Evolutionary conservation across 75 land plant genomes (phyloP).

Genomic region (Adiantum capillusveneris): DNA sequence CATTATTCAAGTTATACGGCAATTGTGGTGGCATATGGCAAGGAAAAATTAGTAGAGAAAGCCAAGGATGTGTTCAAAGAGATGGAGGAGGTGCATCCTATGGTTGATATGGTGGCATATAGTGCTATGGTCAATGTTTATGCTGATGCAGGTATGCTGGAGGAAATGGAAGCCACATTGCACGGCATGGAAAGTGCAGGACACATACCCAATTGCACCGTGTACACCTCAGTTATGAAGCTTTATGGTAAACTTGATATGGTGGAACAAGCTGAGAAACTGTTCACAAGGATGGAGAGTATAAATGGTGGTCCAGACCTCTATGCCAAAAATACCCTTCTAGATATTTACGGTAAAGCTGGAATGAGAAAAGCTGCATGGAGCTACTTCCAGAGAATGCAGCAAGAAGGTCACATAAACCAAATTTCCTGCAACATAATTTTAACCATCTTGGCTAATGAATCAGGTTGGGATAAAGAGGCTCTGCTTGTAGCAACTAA

Average conservation of each 20-base stretch:
- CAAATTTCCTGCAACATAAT: slow-evolving; percentile 61
- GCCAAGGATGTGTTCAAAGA: slow-evolving; percentile 35
- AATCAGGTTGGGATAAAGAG: slow-evolving; percentile 53
- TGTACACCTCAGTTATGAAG: slow-evolving; percentile 52
- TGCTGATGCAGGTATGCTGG: slow-evolving; percentile 41
- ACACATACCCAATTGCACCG: slow-evolving; percentile 34
- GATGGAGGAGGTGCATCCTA: slow-evolving; percentile 28
- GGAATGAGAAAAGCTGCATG: slow-evolving; percentile 51
- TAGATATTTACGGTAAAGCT: slow-evolving; percentile 41
- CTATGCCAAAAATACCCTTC: slow-evolving; percentile 58
- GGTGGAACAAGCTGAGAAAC: slow-evolving; percentile 42
- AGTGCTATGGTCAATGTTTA: slow-evolving; percentile 53
- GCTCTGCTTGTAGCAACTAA: slow-evolving; percentile 56
- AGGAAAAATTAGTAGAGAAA: slow-evolving; percentile 26
- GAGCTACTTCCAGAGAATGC: slow-evolving; percentile 30
- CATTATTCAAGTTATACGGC: slow-evolving; percentile 39
- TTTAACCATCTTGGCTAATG: slow-evolving; percentile 55
- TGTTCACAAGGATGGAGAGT: slow-evolving; percentile 31
- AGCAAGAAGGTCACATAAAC: slow-evolving; percentile 35
- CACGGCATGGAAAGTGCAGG: slow-evolving; percentile 41
- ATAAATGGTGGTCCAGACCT: slow-evolving; percentile 40
- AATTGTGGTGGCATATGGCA: slow-evolving; percentile 36
- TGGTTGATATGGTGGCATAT: slow-evolving; percentile 55
- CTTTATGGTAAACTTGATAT: slow-evolving; percentile 45
- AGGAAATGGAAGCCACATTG: slow-evolving; percentile 42